Percentiles rank a stretch among this genome's conserved stretches.
phyloP scores from a whole-genome alignment of 495 filamentous ascomycete genomes.

The Trichoderma erinaceum region DNA sequence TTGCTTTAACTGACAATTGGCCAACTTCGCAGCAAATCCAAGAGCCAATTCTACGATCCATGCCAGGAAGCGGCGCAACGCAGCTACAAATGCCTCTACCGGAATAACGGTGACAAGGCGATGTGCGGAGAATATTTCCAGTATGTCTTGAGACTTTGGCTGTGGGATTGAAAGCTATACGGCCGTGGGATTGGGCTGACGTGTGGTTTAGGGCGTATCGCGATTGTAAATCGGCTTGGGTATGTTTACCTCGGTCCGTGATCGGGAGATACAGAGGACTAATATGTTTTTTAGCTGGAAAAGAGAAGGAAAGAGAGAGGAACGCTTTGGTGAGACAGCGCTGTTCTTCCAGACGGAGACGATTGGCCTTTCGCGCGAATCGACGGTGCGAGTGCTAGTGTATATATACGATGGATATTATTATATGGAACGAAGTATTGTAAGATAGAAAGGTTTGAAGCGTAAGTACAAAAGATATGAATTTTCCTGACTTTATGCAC shows the following conservation, averaged over 20 bases:
- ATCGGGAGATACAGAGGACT: not conserved
- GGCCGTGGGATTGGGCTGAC: slow-evolving; percentile 20
- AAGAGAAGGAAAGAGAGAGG: slow-evolving; percentile 9
- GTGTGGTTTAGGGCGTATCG: slow-evolving; percentile 65
- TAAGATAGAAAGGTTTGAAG: not conserved
- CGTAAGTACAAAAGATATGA: not conserved
- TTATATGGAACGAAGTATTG: not conserved
- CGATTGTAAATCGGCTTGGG: slow-evolving; percentile 92
- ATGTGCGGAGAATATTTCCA: slow-evolving; percentile 93
- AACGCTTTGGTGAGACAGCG: not conserved
- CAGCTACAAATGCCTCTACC: slow-evolving; percentile 78
- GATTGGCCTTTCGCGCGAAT: not conserved
- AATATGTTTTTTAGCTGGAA: not conserved
- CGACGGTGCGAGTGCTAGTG: not conserved
- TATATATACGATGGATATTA: not conserved
- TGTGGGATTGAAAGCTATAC: not conserved
- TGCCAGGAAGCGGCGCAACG: slow-evolving; percentile 89
- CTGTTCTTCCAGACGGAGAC: not conserved
- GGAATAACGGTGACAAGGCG: slow-evolving; percentile 76
- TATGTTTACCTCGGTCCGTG: slow-evolving; percentile 38
- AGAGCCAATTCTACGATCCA: slow-evolving; percentile 85
- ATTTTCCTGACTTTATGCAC: no score
- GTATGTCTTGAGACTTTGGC: slow-evolving; percentile 43
- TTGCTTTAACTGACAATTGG: slow-evolving; percentile 6
- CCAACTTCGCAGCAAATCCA: slow-evolving; percentile 55